These are phyloP conservation scores for Hyphodiscus sp. DNA, from an alignment of 2,329 filamentous ascomycete species.

Conservation along the genomic window DNA sequence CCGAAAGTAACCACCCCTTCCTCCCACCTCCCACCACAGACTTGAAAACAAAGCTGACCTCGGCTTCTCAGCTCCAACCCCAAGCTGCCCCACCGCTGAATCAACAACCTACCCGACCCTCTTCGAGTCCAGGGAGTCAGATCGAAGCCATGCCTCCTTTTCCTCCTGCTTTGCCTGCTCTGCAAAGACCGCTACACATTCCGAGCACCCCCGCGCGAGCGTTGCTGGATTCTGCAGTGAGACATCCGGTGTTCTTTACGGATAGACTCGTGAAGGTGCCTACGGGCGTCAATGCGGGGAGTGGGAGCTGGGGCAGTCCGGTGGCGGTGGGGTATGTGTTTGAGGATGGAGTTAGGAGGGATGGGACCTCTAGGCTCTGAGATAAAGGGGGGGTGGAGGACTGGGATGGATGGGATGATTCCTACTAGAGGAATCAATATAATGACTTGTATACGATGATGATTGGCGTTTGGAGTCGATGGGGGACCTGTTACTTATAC, in stretches of 20 bases:
- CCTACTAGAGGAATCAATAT: background rate
- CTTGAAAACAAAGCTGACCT: background rate
- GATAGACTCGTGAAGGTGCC: conserved; percentile 52
- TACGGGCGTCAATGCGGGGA: conserved; percentile 27
- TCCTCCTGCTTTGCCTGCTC: background rate
- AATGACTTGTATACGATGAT: background rate
- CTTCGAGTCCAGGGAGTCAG: conserved; percentile 32
- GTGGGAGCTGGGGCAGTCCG: conserved; percentile 35
- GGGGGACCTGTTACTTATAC: too few species aligned
- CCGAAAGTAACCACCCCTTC: conserved; percentile 11
- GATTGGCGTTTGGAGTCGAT: background rate
- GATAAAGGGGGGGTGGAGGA: conserved; percentile 21
- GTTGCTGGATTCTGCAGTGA: conserved; percentile 43
- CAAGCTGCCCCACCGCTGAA: conserved; percentile 5
- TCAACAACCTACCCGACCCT: conserved; percentile 15
- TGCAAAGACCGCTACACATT: conserved; percentile 16
- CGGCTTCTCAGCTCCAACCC: conserved; percentile 2
- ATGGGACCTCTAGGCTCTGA: conserved; percentile 22
- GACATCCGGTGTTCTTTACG: conserved; percentile 75
- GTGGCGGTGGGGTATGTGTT: conserved; percentile 58
- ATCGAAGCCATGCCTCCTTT: conserved; percentile 40
- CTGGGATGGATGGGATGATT: background rate
- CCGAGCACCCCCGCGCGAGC: background rate
- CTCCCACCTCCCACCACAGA: background rate
- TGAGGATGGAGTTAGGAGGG: conserved; percentile 35